phyloP scores from a whole-genome alignment of 2,329 filamentous ascomycete genomes.

The Penicillium sp. region DNA sequence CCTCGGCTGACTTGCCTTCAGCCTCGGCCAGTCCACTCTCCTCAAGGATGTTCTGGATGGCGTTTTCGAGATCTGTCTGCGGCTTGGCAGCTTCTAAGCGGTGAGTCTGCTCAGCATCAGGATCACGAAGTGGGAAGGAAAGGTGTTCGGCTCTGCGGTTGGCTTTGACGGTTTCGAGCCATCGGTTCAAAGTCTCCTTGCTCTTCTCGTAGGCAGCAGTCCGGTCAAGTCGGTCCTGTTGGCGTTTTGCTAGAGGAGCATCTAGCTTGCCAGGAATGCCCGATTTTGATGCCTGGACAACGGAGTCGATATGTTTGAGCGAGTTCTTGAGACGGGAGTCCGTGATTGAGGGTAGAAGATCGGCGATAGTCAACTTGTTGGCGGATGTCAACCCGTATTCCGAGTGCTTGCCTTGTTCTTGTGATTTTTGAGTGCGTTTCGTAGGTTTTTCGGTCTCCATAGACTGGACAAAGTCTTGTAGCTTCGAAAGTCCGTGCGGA shows the following conservation, averaged over 20 bases:
- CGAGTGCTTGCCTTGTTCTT: conserved; percentile 63
- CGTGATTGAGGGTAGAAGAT: conserved; percentile 70
- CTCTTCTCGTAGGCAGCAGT: conserved; percentile 83
- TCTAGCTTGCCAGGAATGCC: conserved; percentile 69
- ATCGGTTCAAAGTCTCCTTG: conserved; percentile 84
- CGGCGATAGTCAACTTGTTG: conserved; percentile 70
- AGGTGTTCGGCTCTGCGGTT: conserved; percentile 91
- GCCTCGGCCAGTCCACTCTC: conserved; percentile 72
- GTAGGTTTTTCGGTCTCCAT: conserved; percentile 51
- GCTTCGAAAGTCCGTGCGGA: conserved; percentile 58
- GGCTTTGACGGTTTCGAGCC: conserved; percentile 92
- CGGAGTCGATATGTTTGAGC: conserved; percentile 65
- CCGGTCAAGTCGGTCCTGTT: conserved; percentile 83
- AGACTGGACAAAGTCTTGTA: conserved; percentile 68
- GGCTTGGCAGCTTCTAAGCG: conserved; percentile 59
- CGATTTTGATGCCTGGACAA: conserved; percentile 51
- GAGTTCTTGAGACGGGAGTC: conserved; percentile 76
- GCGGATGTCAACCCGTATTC: conserved; percentile 60
- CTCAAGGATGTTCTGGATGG: conserved; percentile 84
- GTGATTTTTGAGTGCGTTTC: conserved; percentile 41
- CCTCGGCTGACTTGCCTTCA: conserved; percentile 61
- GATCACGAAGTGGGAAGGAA: conserved; percentile 78
- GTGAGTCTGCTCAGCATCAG: conserved; percentile 60
- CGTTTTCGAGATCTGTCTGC: conserved; percentile 77
- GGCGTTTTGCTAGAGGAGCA: conserved; percentile 77